Conservation (phyloP, 148 eudicot genomes). For the Silene conica region DNA sequence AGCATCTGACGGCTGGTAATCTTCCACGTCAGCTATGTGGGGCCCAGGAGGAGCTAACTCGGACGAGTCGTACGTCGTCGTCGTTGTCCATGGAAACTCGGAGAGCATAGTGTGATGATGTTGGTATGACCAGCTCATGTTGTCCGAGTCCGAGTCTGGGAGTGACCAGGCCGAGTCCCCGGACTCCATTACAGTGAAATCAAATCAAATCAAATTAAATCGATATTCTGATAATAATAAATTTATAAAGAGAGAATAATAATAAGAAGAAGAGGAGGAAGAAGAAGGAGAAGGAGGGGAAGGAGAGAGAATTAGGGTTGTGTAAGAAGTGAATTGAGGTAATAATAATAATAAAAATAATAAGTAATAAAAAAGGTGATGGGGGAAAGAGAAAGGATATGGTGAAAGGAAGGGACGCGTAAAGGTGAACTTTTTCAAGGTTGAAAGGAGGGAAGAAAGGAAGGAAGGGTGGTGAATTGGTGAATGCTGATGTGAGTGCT, state of each 20-base stretch:
- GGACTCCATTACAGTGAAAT: constrained; percentile 25
- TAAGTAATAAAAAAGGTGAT: background rate
- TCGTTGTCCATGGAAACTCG: constrained; percentile 48
- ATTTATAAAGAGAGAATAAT: background rate
- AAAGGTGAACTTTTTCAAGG: constrained; percentile 16
- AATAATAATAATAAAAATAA: too few species aligned
- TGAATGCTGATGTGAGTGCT: constrained; percentile 34
- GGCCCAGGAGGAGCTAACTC: background rate
- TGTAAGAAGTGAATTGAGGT: background rate
- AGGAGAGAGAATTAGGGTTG: background rate
- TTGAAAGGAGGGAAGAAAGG: constrained; percentile 1
- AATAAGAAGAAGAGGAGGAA: background rate
- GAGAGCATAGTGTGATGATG: constrained; percentile 20
- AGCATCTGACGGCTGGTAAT: constrained; percentile 16
- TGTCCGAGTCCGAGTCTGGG: constrained; percentile 25
- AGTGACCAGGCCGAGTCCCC: constrained; percentile 31
- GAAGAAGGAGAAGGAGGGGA: too few species aligned
- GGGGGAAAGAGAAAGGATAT: background rate
- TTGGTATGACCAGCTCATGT: constrained; percentile 14
- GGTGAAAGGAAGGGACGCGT: constrained; percentile 24
- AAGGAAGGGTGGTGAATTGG: too few species aligned
- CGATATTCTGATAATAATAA: background rate
- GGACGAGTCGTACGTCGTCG: background rate
- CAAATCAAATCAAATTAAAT: background rate
- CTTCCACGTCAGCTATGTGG: constrained; percentile 13